Base-by-base conservation (phyloP, 179 eudicot species). In the Drosera spatulata region DNA sequence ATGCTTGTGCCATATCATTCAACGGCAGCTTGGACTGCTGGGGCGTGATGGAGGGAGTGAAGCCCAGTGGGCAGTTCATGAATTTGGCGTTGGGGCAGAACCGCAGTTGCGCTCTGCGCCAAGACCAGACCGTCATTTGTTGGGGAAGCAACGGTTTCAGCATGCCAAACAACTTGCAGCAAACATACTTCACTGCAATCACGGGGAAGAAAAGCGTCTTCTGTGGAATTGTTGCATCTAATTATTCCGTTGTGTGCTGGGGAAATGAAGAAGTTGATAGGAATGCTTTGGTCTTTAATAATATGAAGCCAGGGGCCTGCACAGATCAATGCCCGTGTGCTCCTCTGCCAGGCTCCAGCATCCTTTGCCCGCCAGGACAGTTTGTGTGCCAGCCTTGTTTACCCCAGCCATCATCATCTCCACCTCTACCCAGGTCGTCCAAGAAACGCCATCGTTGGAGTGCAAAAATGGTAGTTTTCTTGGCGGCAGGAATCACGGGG, bases 401-500 rank as follows among this genome's bases (percentile, higher is more conserved):
- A n/a, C 5, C 14, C 14, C 38, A 46, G 39, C 39, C 12, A 2
- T 37, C 68, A 54, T 55, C 69, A 5, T 6, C 48, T 12, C 59
- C 59, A 2, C 57, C 65, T 2, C 7, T 64, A 7, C 2, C 38
- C 5, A 7, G 4, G 37, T 15, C 7, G 40, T 6, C 15, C 7
- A 0, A 22, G 33, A 47, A 13, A 4, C 10, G 66, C 12, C 37
- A 72, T 37, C 45, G 63, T 11, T 87, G 88, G 95, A 75, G 53
- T 58, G 42, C 62, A 9, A 76, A 61, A 62, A 81, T 66, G 79
- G 64, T 87, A 54, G 83, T 69, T 43, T 81, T 81, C 49, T 60
- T 90, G 41, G 94, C 77, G 44, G 86, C 83, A 2, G 97, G 97
- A 51, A 80, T 82, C n/a, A 50, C 79, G 4, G 97, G 97, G 6